phyloP scores from a whole-genome alignment of 139 green algal species.

The Edaphochlamys debaryana region DNA sequence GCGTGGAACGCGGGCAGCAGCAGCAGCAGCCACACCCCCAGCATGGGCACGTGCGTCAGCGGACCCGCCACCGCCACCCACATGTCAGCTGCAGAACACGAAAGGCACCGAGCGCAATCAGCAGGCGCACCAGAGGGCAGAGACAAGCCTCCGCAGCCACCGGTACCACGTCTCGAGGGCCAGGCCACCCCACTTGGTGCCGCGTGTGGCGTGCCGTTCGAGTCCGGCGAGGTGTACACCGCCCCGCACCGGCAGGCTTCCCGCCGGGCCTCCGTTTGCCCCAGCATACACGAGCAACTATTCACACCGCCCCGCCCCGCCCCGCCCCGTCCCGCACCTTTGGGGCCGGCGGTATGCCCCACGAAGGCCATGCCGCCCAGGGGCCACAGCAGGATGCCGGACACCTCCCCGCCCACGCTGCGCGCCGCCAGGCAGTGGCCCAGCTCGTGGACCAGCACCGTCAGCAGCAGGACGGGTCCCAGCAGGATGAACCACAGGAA shows the following conservation, averaged over 20 bases:
- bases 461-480: conserved; percentile 71
- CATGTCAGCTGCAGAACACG: conserved; percentile 67
- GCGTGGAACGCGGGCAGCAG: conserved; percentile 45
- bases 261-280: no score
- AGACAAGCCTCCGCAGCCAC: no score
- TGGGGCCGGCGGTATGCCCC: conserved; percentile 62
- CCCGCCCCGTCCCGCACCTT: no score
- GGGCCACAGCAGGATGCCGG: conserved; percentile 82
- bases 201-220: no score
- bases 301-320: no score
- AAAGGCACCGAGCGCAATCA: no score
- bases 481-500: conserved; percentile 57
- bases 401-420: conserved; percentile 52
- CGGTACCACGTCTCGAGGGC: no score
- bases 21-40: conserved; percentile 64
- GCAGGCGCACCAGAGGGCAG: no score
- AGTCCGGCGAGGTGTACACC: no score
- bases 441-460: conserved; percentile 73
- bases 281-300: no score
- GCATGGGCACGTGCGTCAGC: conserved; percentile 79
- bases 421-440: conserved; percentile 65
- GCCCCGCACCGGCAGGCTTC: no score
- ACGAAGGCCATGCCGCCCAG: conserved; percentile 82
- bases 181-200: no score
- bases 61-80: conserved; percentile 78